Evolutionary conservation across 1,284 basidiomycete genomes (phyloP), one percentile per base, ranked within the genome.

Genomic region (Moesziomyces antarcticus): DNA sequence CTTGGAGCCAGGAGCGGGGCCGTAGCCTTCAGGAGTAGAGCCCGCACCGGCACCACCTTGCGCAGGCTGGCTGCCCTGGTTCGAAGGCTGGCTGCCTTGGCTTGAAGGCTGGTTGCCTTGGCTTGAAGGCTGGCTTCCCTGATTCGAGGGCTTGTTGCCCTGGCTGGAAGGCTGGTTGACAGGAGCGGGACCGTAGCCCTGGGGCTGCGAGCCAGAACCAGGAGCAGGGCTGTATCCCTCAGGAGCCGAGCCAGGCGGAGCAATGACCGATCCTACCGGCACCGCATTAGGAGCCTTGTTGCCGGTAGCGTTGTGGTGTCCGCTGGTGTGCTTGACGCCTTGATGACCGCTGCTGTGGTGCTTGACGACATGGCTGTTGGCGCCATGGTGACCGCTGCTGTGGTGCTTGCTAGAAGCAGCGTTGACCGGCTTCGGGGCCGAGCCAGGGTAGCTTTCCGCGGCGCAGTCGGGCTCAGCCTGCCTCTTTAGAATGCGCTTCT

Each of bases 361-460:
- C 11, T 22, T 22, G 16, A 43, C 40, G 14, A 24, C 20, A 25
- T 56, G 59, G 43, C 24, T 11, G 11, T 27, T 24, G 18, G 18
- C 49, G 10, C 48, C 49, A 18, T 50, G 21, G 37, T 52, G 20
- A 7, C 57, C 57, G 30, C 21, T 20, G 20, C 25, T 25, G 40
- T 48, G 48, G 24, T 43, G 24, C 21, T 52, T 41, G 13, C 35
- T 27, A 6, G 25, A 27, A 8, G 25, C 25, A 27, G 25, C 25
- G 25, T 27, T 27, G 25, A 27, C 25, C 8, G 25, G 25, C 25
- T 3, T 24, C 22, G 5, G 41, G 30, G 13, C 8, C 30, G 30
- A 33, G 30, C 30, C 13, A 3, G 30, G 9, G 13, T 33, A 13
- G 30, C 30, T 13, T 33, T 33, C 13, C 2, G 30, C 30, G 30